Evolutionary conservation across 768 basidiomycete genomes (phyloP).

Genomic region (Mycena pura): DNA sequence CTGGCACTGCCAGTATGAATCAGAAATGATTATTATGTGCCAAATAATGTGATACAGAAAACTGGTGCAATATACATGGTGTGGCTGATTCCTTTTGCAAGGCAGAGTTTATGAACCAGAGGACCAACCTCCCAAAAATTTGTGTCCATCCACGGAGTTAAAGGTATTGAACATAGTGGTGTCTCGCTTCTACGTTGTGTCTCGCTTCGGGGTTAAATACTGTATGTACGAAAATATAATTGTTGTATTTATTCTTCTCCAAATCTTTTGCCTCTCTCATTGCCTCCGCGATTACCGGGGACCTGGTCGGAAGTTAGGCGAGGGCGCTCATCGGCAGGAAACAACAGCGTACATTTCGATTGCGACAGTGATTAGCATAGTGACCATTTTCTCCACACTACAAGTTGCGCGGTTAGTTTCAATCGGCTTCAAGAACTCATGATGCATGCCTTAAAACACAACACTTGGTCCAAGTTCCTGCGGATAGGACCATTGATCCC

Average conservation of each 20-base stretch:
- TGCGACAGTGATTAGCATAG: slow-evolving; percentile 93
- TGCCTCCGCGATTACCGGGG: slow-evolving; percentile 88
- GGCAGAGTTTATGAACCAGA: too few species aligned
- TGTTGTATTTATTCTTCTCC: slow-evolving; percentile 33
- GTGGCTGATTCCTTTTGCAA: too few species aligned
- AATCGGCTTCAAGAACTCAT: not conserved
- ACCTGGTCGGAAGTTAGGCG: slow-evolving; percentile 34
- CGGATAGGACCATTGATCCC: slow-evolving; percentile 49
- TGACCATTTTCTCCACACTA: slow-evolving; percentile 94
- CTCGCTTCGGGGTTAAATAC: too few species aligned
- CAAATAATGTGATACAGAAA: too few species aligned
- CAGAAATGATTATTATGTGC: too few species aligned
- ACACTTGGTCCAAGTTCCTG: slow-evolving; percentile 81
- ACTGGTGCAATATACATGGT: too few species aligned
- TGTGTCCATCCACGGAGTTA: too few species aligned
- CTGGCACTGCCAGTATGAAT: too few species aligned
- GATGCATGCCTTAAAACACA: slow-evolving; percentile 89
- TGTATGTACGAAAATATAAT: not conserved
- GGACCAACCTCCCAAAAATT: too few species aligned
- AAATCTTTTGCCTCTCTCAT: slow-evolving; percentile 61
- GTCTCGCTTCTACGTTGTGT: too few species aligned
- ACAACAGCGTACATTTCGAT: slow-evolving; percentile 61
- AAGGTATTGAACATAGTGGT: too few species aligned
- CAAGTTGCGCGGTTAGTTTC: not conserved
- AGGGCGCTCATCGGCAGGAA: not conserved